Base-by-base conservation (phyloP, 2,329 filamentous ascomycete genomes). In the Orbilia brochopaga region DNA sequence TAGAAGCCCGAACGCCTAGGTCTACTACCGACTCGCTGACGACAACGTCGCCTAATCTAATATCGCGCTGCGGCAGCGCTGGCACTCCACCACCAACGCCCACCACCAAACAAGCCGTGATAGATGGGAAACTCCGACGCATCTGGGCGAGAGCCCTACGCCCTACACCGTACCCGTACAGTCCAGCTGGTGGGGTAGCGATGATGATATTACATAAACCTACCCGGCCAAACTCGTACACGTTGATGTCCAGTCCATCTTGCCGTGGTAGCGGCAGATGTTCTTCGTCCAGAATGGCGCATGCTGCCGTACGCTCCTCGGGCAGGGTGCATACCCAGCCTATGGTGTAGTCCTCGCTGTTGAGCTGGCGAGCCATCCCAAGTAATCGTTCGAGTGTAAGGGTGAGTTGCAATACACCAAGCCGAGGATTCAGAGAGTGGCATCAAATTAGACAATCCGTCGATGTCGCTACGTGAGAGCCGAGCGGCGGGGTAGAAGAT, bases 191-290 rank as follows among this genome's bases (percentile, higher is more conserved):
- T 19, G 53, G 58, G 15, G 27, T 52, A 10, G 58, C 23, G 46
- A 61, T 61, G 35, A 61, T n/a, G n/a, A 61, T 61, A 44, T 61
- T 61, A 19, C 40, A 61, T 19, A 2, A 19, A 32, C 58, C 46
- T 2, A 61, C 17, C 24, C 37, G 58, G 48, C 46, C 46, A 52
- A 61, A 61, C 21, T 52, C 32, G 48, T 61, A 61, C n/a, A 35
- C 50, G 50, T 61, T 61, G 11, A 52, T 19, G 15, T 61, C 58
- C 19, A 7, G 11, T 30, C 53, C 35, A n/a, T 44, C n/a, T 42
- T 61, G 58, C 23, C n/a, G n/a, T n/a, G 58, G 13, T 30, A 61
- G 35, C 19, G 11, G 46, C 3, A 21, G 30, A 27, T 61, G 46
- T 19, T 7, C 7, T 61, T 61, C 21, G 46, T 61, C 46, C 17